A percentile compares a stretch with the other conserved stretches of the same genome.
Evolutionary conservation across 306 rosid genomes (phyloP).

Genomic region (Pyrus communis): DNA sequence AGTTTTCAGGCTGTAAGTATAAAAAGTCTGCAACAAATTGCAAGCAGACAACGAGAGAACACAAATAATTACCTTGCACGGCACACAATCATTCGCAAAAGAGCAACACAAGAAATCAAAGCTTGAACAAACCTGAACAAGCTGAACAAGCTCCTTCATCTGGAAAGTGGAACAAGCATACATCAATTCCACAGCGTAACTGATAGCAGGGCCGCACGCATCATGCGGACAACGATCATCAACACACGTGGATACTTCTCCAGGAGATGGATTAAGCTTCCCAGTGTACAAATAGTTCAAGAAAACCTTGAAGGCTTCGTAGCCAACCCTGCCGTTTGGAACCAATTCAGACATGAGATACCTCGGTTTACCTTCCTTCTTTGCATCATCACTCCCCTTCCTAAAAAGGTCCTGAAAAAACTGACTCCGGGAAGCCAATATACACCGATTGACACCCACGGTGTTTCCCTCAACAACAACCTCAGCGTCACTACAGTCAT

Average conservation of each 20-base stretch:
- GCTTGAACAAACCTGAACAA: constrained; percentile 60
- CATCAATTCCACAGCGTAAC: constrained; percentile 77
- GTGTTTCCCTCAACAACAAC: constrained; percentile 55
- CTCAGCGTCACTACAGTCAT: constrained; percentile 67
- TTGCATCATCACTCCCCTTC: constrained; percentile 33
- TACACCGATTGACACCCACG: constrained; percentile 68
- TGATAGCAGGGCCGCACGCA: constrained; percentile 78
- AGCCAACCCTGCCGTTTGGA: constrained; percentile 54
- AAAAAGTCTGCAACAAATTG: too few species aligned
- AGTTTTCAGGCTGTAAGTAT: neutral
- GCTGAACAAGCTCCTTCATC: constrained; percentile 74
- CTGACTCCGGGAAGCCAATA: constrained; percentile 69
- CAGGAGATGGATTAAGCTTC: constrained; percentile 62
- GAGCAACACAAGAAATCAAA: neutral
- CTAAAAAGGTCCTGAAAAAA: constrained; percentile 75
- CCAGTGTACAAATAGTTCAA: constrained; percentile 85
- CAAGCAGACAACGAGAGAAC: too few species aligned
- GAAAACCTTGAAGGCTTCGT: constrained; percentile 60
- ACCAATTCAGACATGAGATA: constrained; percentile 67
- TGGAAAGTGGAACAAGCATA: constrained; percentile 77
- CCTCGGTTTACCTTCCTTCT: constrained; percentile 54
- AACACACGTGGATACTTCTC: constrained; percentile 73
- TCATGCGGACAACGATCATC: constrained; percentile 70
- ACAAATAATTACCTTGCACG: neutral
- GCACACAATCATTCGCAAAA: neutral